phyloP scores from a whole-genome alignment of 805 yeast genomes.

The Monosporozyma aquatica region DNA sequence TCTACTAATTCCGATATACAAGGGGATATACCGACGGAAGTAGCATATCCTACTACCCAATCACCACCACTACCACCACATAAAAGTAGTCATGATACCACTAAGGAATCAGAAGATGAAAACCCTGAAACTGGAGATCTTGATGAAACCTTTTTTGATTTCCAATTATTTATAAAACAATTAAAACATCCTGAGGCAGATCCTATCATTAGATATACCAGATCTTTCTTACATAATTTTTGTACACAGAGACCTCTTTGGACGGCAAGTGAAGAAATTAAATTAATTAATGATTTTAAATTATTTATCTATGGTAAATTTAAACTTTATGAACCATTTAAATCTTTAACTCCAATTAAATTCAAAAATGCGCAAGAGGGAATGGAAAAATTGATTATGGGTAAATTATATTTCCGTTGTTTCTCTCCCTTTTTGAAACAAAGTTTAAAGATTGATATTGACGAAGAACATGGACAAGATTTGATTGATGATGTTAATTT shows the following conservation, averaged over 20 bases:
- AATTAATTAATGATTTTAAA: conserved; percentile 70
- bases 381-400: conserved; percentile 85
- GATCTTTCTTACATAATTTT: conserved; percentile 76
- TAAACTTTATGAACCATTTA: conserved; percentile 60
- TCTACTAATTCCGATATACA: neutral
- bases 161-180: conserved; percentile 66
- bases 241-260: conserved; percentile 47
- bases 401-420: conserved; percentile 64
- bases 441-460: conserved; percentile 28
- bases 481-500: conserved; percentile 49
- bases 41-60: no score
- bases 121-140: no score
- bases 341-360: conserved; percentile 47
- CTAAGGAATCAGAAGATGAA: neutral
- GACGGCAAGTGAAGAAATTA: conserved; percentile 69
- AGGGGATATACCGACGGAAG: neutral
- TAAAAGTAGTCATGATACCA: neutral
- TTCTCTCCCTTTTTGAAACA: conserved; percentile 55
- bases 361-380: conserved; percentile 79
- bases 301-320: conserved; percentile 59
- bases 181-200: conserved; percentile 71
- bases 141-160: conserved; percentile 50
- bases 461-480: conserved; percentile 54
- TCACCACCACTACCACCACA: no score
- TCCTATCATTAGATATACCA: conserved; percentile 77